Percentiles rank a stretch among this genome's conserved stretches.
These are phyloP conservation scores for Didymella exigua DNA, from an alignment of 2,329 filamentous ascomycete genomes.

Conservation along the genomic window DNA sequence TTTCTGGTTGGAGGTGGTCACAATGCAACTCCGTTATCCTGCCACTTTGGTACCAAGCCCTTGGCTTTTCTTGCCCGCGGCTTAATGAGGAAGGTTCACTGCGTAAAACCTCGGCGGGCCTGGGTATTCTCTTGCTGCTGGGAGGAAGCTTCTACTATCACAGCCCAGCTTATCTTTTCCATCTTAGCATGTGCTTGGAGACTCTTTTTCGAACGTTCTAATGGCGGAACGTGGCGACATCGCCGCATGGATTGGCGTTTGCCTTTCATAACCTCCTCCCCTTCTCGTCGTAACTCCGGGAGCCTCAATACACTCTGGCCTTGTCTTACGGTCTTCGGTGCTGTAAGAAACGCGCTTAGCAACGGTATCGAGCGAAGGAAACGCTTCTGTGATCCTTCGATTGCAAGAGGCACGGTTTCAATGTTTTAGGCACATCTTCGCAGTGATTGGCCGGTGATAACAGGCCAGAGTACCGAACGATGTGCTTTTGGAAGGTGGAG, in stretches of 20 bases:
- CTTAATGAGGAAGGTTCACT: constrained; percentile 18
- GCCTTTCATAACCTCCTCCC: constrained; percentile 25
- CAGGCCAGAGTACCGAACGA: constrained; percentile 14
- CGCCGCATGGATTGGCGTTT: constrained; percentile 19
- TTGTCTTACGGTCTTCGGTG: constrained; percentile 28
- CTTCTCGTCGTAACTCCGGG: constrained; percentile 25
- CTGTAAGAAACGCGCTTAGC: constrained; percentile 27
- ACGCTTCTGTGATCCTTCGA: constrained; percentile 18
- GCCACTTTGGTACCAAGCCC: constrained; percentile 20
- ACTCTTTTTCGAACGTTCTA: constrained; percentile 27
- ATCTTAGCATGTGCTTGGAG: constrained; percentile 29
- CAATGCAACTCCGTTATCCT: constrained; percentile 25
- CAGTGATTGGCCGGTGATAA: constrained; percentile 20
- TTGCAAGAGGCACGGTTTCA: constrained; percentile 19
- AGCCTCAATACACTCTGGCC: constrained; percentile 13
- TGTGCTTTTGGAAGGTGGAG: constrained; percentile 10
- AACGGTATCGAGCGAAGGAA: constrained; percentile 17
- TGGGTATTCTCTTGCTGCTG: constrained; percentile 13
- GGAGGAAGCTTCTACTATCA: constrained; percentile 20
- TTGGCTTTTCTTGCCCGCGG: constrained; percentile 21
- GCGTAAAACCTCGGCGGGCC: constrained; percentile 17
- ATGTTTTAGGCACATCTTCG: constrained; percentile 17
- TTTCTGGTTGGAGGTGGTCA: constrained; percentile 17
- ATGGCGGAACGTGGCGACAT: constrained; percentile 16
- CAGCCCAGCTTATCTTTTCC: constrained; percentile 30